phyloP scores from a whole-genome alignment of 106 monocot species.

The Dendrobium huoshanense region DNA sequence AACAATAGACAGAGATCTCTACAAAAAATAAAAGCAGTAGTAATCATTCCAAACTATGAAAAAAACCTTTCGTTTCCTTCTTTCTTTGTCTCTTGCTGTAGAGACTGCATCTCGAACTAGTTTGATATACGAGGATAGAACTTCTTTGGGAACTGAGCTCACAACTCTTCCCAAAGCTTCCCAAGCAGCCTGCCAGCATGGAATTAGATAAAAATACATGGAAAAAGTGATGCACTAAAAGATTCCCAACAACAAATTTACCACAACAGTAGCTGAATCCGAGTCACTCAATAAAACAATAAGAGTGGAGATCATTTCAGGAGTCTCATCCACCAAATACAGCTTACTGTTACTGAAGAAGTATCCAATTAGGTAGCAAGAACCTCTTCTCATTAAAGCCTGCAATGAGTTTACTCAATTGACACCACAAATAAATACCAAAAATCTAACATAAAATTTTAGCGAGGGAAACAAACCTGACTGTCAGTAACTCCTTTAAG shows the following conservation, averaged over 20 bases:
- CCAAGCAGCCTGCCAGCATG: slow-evolving; percentile 58
- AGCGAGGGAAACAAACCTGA: slow-evolving; percentile 41
- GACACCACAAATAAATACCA: not conserved
- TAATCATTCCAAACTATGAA: not conserved
- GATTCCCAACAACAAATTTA: slow-evolving; percentile 15
- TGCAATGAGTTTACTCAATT: slow-evolving; percentile 16
- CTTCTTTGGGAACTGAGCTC: slow-evolving; percentile 81
- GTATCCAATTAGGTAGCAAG: slow-evolving; percentile 83
- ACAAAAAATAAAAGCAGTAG: not conserved
- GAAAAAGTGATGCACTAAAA: not conserved
- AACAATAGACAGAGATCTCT: not conserved
- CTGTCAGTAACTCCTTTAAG: slow-evolving; percentile 61
- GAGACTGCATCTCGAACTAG: slow-evolving; percentile 97
- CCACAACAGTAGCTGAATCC: slow-evolving; percentile 68
- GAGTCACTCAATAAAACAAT: slow-evolving; percentile 76
- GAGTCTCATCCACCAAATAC: slow-evolving; percentile 82
- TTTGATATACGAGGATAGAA: slow-evolving; percentile 75
- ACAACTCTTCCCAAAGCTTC: slow-evolving; percentile 88
- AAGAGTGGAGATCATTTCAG: slow-evolving; percentile 66
- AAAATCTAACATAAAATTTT: not conserved
- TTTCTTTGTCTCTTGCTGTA: slow-evolving; percentile 90
- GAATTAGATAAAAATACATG: slow-evolving; percentile 10
- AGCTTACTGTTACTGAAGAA: slow-evolving; percentile 90
- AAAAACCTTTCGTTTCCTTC: slow-evolving; percentile 85
- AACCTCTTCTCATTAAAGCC: slow-evolving; percentile 84